Evolutionary conservation across 306 rosid genomes (phyloP).

Genomic region (Rosa persica): DNA sequence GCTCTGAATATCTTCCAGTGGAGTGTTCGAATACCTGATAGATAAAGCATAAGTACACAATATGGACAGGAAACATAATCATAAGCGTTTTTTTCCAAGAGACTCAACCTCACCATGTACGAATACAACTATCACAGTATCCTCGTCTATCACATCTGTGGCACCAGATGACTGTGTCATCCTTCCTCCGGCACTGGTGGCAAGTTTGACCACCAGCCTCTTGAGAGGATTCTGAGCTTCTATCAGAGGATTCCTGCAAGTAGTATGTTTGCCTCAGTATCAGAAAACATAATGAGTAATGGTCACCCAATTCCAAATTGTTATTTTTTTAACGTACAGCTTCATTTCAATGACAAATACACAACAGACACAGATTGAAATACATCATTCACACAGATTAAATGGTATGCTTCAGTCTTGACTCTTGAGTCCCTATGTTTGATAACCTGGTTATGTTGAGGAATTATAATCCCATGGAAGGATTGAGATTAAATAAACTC

Average conservation of each 20-base stretch:
- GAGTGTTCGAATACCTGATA: slow-evolving; percentile 64
- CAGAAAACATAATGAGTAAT: neutral
- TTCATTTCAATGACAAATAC: neutral
- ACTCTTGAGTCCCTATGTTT: neutral
- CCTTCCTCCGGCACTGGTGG: slow-evolving; percentile 83
- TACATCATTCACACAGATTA: neutral
- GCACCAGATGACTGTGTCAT: slow-evolving; percentile 74
- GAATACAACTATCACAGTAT: slow-evolving; percentile 73
- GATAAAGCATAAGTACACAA: slow-evolving; percentile 27
- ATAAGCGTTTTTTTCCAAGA: slow-evolving; percentile 8
- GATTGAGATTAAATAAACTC: neutral
- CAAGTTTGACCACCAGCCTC: slow-evolving; percentile 79
- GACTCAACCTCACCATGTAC: slow-evolving; percentile 56
- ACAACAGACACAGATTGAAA: neutral
- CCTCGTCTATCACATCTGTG: slow-evolving; percentile 85
- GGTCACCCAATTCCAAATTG: neutral
- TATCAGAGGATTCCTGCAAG: slow-evolving; percentile 71
- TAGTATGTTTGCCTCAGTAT: slow-evolving; percentile 30
- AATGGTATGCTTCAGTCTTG: neutral
- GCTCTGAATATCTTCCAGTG: slow-evolving; percentile 75
- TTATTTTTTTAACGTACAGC: neutral
- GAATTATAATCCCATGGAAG: neutral
- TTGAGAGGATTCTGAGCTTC: slow-evolving; percentile 57
- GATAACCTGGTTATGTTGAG: neutral
- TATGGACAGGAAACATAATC: slow-evolving; percentile 16